Conservation (phyloP, 2,329 filamentous ascomycete species). For the Phialocephala sp. region DNA sequence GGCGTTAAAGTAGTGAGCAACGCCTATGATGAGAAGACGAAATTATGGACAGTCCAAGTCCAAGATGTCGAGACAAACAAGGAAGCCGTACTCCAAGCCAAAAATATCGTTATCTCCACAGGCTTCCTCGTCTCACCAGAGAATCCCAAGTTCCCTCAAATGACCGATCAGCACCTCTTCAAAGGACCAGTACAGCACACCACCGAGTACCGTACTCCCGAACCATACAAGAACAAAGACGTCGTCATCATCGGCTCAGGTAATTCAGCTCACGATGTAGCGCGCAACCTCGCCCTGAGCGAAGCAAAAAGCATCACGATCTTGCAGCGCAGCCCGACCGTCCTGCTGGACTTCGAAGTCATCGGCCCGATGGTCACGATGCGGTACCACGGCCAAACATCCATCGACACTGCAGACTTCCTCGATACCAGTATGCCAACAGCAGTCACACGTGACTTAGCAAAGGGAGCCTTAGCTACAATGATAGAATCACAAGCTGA, state of each 20-base stretch:
- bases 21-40: not conserved
- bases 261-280: conserved; percentile 2
- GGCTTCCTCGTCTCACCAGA: conserved; percentile 5
- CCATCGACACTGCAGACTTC: not conserved
- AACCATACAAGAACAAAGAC: not conserved
- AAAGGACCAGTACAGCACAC: not conserved
- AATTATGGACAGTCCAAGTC: not conserved
- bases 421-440: not conserved
- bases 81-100: conserved; percentile 1
- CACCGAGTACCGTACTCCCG: not conserved
- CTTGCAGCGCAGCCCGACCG: not conserved
- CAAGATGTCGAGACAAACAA: not conserved
- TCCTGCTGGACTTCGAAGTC: not conserved
- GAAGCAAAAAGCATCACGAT: not conserved
- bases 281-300: conserved; percentile 2
- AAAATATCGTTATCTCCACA: not conserved
- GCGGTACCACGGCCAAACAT: not conserved
- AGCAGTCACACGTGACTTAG: not conserved
- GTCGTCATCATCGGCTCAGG: conserved; percentile 7
- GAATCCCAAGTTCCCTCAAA: not conserved
- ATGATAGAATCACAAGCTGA: not conserved
- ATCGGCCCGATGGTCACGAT: conserved; percentile 1
- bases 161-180: not conserved
- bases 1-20: not conserved
- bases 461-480: not conserved